Evolutionary conservation across 2,329 filamentous ascomycete species (phyloP).

Genomic region (Fusarium fracticaudum): DNA sequence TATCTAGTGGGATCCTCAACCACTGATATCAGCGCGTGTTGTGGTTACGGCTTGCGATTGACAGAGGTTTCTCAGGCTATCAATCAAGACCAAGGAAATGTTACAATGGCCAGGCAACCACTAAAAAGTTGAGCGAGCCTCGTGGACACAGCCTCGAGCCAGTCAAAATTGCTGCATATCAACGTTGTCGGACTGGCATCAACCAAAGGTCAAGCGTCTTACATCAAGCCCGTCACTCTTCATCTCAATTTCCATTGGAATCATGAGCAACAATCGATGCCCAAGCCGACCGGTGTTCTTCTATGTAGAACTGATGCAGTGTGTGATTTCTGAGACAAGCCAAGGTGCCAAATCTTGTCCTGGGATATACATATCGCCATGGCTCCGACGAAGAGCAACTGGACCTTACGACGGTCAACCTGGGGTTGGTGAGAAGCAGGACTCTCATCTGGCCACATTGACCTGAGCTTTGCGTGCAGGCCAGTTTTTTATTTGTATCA

Average conservation of each 20-base stretch:
- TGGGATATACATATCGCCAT: not conserved
- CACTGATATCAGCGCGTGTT: constrained; percentile 34
- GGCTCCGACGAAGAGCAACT: not conserved
- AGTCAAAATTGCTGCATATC: constrained; percentile 11
- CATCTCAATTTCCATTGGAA: not conserved
- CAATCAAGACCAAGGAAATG: constrained; percentile 1
- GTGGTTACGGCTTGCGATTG: constrained; percentile 30
- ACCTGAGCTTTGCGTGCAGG: not conserved
- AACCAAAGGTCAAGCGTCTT: not conserved
- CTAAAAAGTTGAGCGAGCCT: not conserved
- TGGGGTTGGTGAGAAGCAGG: not conserved
- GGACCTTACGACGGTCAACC: not conserved
- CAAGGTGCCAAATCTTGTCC: not conserved
- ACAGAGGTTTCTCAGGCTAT: constrained; percentile 20
- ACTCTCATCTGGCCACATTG: not conserved
- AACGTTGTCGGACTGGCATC: constrained; percentile 19
- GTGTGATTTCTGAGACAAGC: not conserved
- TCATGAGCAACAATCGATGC: not conserved
- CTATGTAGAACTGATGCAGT: not conserved
- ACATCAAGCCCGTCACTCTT: not conserved
- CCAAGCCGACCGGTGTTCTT: not conserved
- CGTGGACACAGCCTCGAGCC: constrained; percentile 14
- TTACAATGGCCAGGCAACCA: not conserved
- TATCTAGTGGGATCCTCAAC: constrained; percentile 3
- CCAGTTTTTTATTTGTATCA: not conserved